Conservation (phyloP, 2,329 filamentous ascomycete species). For the Scopulariopsis brevicaulis region DNA sequence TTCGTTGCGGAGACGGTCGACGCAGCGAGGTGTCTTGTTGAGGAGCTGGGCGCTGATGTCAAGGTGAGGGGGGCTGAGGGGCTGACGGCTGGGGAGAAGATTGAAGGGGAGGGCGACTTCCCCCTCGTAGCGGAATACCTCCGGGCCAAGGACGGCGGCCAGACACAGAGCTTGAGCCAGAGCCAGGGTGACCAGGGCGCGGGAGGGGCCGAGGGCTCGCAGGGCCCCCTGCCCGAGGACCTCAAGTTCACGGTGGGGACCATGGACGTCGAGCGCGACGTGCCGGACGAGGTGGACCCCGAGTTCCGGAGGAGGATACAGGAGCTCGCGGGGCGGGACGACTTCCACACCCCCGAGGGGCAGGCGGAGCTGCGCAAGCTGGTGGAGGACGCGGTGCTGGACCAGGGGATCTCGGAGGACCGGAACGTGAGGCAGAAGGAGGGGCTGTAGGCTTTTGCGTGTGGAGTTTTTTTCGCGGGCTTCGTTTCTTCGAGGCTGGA, state of each 20-base stretch:
- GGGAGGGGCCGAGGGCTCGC: no score
- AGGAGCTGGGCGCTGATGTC: conserved; percentile 66
- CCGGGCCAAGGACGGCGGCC: conserved; percentile 18
- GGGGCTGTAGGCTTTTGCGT: conserved; percentile 21
- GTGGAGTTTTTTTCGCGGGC: background rate
- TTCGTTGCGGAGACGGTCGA: conserved; percentile 81
- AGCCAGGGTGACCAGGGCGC: conserved; percentile 28
- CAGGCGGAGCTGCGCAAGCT: conserved; percentile 70
- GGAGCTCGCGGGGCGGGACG: conserved; percentile 69
- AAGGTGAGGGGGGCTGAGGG: conserved; percentile 60
- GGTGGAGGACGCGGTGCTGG: conserved; percentile 68
- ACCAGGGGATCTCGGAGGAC: conserved; percentile 50
- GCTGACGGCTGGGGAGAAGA: conserved; percentile 69
- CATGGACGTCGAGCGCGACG: conserved; percentile 51
- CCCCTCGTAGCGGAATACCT: conserved; percentile 68
- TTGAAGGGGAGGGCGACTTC: conserved; percentile 67
- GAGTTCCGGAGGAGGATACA: conserved; percentile 82
- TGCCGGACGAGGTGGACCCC: conserved; percentile 57
- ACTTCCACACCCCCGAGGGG: conserved; percentile 71
- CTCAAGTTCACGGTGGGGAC: conserved; percentile 69
- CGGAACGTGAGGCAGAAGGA: conserved; percentile 54
- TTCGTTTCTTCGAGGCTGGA: background rate
- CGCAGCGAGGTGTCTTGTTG: conserved; percentile 67
- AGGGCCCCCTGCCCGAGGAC: conserved; percentile 54
- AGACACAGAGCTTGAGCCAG: conserved; percentile 13